Percentiles rank a stretch among this genome's conserved stretches.
Conservation (phyloP, 2,329 filamentous ascomycete genomes). For the Paracoccidioides brasiliensis region DNA sequence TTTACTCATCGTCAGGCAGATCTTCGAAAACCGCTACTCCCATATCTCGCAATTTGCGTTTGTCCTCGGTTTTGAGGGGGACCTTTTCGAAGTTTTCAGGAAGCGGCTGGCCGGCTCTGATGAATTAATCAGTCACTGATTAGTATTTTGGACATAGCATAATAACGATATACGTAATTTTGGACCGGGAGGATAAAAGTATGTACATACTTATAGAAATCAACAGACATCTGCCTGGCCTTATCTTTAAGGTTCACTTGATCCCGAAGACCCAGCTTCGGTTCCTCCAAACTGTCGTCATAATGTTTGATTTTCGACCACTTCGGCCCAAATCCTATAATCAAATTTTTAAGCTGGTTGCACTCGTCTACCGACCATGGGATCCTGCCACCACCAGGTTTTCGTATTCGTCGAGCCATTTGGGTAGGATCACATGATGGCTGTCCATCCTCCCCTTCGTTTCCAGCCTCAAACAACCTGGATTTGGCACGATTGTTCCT, state of each 20-base stretch:
- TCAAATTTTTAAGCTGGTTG: constrained; percentile 35
- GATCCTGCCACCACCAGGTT: not conserved
- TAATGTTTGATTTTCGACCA: constrained; percentile 36
- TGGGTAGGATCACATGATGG: not conserved
- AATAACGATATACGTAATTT: not conserved
- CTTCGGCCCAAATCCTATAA: constrained; percentile 32
- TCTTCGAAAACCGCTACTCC: constrained; percentile 2
- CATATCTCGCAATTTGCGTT: constrained; percentile 2
- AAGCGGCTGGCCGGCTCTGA: constrained; percentile 21
- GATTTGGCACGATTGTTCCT: not conserved
- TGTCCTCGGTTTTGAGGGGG: constrained; percentile 19
- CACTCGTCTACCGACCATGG: constrained; percentile 30
- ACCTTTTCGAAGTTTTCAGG: constrained; percentile 35
- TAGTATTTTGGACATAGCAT: not conserved
- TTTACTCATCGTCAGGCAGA: not conserved
- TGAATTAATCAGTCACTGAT: not conserved
- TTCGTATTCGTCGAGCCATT: not conserved
- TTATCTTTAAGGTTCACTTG: constrained; percentile 45
- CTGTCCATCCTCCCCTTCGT: not conserved
- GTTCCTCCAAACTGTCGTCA: constrained; percentile 20
- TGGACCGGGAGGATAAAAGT: not conserved
- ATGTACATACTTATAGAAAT: constrained; percentile 29
- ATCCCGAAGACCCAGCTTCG: constrained; percentile 25
- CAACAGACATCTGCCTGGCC: constrained; percentile 41
- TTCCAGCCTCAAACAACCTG: not conserved